These are phyloP conservation scores for Saccharomyces eubayanus DNA, from an alignment of 805 yeast species.

Conservation along the genomic window DNA sequence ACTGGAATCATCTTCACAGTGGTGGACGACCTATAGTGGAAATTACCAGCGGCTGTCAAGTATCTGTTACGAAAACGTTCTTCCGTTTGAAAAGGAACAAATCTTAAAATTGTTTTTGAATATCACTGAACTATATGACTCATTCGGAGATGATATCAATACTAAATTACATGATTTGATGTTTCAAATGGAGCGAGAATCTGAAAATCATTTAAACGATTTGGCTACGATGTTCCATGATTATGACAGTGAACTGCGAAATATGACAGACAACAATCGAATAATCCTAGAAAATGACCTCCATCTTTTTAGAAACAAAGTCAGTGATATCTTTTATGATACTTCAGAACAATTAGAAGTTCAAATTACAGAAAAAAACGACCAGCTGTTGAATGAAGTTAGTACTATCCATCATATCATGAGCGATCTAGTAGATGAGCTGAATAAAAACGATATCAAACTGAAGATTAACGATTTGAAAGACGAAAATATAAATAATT, in stretches of 20 bases:
- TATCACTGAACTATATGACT: slow-evolving; percentile 34
- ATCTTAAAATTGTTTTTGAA: slow-evolving; percentile 40
- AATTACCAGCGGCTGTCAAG: slow-evolving; percentile 47
- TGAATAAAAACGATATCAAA: not conserved
- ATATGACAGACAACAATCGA: not conserved
- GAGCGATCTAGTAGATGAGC: slow-evolving; percentile 2
- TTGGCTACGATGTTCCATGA: slow-evolving; percentile 1
- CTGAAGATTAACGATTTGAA: slow-evolving; percentile 4
- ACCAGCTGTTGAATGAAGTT: not conserved
- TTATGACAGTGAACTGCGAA: slow-evolving; percentile 1
- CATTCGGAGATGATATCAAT: slow-evolving; percentile 8
- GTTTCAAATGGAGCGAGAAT: slow-evolving; percentile 4
- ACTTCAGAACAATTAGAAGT: not conserved
- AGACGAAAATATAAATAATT: slow-evolving; percentile 5
- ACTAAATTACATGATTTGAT: slow-evolving; percentile 1
- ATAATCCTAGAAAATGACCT: not conserved
- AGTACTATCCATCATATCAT: slow-evolving; percentile 4
- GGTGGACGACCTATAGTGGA: slow-evolving; percentile 72
- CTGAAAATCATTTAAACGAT: slow-evolving; percentile 3
- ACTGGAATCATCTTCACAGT: slow-evolving; percentile 41
- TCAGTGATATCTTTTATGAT: not conserved
- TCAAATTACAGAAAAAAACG: not conserved
- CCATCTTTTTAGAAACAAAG: not conserved
- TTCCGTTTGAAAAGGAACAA: slow-evolving; percentile 46
- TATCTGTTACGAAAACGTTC: slow-evolving; percentile 45